These are phyloP conservation scores for Rhodotorula paludigena DNA, from an alignment of 768 basidiomycete genomes.

Conservation along the genomic window DNA sequence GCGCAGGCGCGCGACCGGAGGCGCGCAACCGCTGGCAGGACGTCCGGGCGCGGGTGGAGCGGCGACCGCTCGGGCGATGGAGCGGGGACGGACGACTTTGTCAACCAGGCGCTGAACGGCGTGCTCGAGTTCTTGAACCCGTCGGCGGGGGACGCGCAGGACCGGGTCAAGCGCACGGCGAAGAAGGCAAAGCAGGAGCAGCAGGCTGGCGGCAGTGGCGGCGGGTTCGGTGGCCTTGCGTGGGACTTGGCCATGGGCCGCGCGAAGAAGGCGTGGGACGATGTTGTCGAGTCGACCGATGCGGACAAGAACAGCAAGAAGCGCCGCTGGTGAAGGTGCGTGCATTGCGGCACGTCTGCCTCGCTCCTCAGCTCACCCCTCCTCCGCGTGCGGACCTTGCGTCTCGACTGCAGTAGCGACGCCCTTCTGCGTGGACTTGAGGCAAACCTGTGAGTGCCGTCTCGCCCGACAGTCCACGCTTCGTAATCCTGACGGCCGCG, in stretches of 20 bases:
- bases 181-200: neutral
- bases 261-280: slow-evolving; percentile 26
- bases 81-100: slow-evolving; percentile 15
- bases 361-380: too few species aligned
- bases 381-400: too few species aligned
- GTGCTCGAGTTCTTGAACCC: slow-evolving; percentile 8
- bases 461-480: too few species aligned
- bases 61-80: neutral
- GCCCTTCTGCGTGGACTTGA: too few species aligned
- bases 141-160: neutral
- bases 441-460: too few species aligned
- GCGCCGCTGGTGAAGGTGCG: neutral
- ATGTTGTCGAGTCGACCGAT: neutral
- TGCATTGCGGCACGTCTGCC: too few species aligned
- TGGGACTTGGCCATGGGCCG: slow-evolving; percentile 10
- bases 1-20: neutral
- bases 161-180: slow-evolving; percentile 5
- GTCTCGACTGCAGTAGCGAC: too few species aligned
- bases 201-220: neutral
- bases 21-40: slow-evolving; percentile 6
- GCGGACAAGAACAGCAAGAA: neutral
- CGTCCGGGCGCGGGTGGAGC: slow-evolving; percentile 1
- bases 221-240: slow-evolving; percentile 6
- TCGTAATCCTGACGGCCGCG: too few species aligned
- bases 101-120: slow-evolving; percentile 8